Evolutionary conservation across 257 asterid species (phyloP), one percentile per base, ranked within the genome.

Genomic region (Nicotiana tomentosiformis): DNA sequence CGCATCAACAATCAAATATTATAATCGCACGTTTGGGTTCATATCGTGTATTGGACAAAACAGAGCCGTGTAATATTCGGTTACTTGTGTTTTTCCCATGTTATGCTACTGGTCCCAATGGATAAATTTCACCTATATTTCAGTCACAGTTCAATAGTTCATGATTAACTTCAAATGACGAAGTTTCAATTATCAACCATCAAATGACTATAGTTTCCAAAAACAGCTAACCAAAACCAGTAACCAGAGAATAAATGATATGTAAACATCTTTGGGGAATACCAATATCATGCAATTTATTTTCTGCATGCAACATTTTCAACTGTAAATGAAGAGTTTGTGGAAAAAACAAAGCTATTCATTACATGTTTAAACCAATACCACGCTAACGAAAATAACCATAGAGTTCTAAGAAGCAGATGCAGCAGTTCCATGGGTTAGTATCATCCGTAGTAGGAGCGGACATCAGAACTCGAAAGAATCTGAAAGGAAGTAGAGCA

Each of bases 381-480:
- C 5, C 46, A 4, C 16, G 39, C 80, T 76, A 96, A 51, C 86
- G 98, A 76, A 96, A 96, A 85, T 89, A 94, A 17, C 99, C 99
- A 62, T 96, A 96, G 61, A 96, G 97, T 91, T 96, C 99, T 84
- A 94, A 84, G 93, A 93, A 93, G 89, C 99, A 94, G 69, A 91
- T 91, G 92, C 98, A 93, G 78, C 92, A 91, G 93, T 89, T 90
- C 99, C 99, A 94, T 0, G 97, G 97, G 85, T 88, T 90, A 26
- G 91, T 82, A 46, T 85, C 77, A 43, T 94, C 99, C 0, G 95
- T 87, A 5, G 98, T 93, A 0, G 98, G 95, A 78, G 88, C 94
- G 2, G 89, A 86, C 84, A 94, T 84, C 53, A 86, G 84, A 62
- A 91, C 86, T 57, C 98, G 88, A 70, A 96, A 96, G 90, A 86